Conservation (phyloP, 768 basidiomycete species). For the Austroboletus eburneus region DNA sequence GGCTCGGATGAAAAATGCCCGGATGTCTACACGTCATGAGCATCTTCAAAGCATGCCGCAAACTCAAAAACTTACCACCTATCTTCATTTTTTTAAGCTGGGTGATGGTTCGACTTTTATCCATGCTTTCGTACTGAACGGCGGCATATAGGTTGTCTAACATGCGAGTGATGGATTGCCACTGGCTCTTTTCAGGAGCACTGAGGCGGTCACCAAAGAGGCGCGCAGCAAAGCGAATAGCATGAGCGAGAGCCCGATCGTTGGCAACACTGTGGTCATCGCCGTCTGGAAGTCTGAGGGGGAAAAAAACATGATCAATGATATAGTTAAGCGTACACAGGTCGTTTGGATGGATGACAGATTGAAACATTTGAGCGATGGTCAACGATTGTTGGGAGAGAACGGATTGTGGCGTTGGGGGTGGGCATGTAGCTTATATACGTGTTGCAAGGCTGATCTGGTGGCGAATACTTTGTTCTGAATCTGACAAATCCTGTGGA, state of each 20-base stretch:
- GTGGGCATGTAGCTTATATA: too few species aligned
- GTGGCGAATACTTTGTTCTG: too few species aligned
- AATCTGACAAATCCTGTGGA: too few species aligned
- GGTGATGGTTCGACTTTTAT: not conserved
- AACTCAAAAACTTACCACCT: not conserved
- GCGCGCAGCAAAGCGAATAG: conserved; percentile 15
- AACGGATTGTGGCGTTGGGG: too few species aligned
- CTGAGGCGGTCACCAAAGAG: conserved; percentile 15
- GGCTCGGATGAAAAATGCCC: conserved; percentile 34
- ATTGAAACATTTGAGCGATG: conserved; percentile 1
- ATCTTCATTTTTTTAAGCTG: conserved; percentile 9
- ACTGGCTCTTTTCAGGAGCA: conserved; percentile 13
- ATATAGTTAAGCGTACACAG: conserved; percentile 24
- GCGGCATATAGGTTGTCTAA: conserved; percentile 19
- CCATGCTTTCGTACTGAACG: not conserved
- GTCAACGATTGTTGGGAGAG: not conserved
- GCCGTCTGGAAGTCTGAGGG: conserved; percentile 37
- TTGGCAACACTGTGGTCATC: conserved; percentile 28
- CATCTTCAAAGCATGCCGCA: not conserved
- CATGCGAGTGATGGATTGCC: conserved; percentile 33
- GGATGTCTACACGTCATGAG: conserved; percentile 26
- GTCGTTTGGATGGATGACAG: not conserved
- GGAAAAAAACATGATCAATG: conserved; percentile 42
- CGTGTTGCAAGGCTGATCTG: too few species aligned
- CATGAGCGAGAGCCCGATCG: conserved; percentile 26